Conservation (phyloP, 2,329 filamentous ascomycete genomes). For the Talaromyces sp. region DNA sequence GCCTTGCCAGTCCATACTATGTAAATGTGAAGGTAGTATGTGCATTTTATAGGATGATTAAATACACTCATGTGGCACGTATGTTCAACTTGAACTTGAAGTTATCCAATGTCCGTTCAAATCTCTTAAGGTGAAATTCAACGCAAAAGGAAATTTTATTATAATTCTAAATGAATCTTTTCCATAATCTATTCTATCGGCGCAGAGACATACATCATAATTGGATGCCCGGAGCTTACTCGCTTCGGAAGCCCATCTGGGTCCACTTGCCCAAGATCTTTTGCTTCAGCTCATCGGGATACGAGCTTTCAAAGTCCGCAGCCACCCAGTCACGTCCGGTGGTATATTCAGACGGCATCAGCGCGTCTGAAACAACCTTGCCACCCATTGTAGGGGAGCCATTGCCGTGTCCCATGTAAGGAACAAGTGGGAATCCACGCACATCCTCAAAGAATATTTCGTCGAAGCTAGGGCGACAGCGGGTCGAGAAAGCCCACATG, state of each 20-base stretch:
- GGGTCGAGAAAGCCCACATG: constrained; percentile 54
- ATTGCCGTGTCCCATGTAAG: constrained; percentile 52
- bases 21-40: too few species aligned
- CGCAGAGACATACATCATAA: neutral
- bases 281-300: constrained; percentile 44
- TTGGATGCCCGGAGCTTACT: neutral
- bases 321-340: constrained; percentile 35
- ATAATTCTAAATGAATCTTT: neutral
- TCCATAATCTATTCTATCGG: neutral
- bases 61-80: too few species aligned
- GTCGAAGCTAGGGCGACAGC: constrained; percentile 50
- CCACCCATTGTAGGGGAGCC: constrained; percentile 39
- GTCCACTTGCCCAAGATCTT: constrained; percentile 43
- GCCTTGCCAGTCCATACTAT: too few species aligned
- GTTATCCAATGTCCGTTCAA: too few species aligned
- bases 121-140: too few species aligned
- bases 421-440: constrained; percentile 48
- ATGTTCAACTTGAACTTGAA: too few species aligned
- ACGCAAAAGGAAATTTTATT: neutral
- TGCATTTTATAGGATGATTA: too few species aligned
- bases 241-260: constrained; percentile 32
- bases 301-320: constrained; percentile 37
- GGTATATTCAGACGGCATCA: constrained; percentile 49
- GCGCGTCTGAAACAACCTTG: constrained; percentile 52
- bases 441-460: constrained; percentile 53